Percentiles rank a stretch among this genome's conserved stretches.
Conservation (phyloP, 768 basidiomycete species). For the Boletus subparvulus region DNA sequence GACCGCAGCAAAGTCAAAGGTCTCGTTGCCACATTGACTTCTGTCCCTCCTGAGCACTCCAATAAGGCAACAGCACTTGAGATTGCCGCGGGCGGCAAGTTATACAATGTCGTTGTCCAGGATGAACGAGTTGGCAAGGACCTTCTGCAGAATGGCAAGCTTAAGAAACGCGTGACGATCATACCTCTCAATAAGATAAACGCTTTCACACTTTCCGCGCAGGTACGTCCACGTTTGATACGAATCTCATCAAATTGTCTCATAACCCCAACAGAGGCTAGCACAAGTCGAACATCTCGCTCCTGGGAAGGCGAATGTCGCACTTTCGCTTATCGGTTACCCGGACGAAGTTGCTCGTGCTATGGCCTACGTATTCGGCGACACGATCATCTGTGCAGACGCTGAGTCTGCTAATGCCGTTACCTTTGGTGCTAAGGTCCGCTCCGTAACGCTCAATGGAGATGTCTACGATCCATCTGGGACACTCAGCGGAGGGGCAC, state of each 20-base stretch:
- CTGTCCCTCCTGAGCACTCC: constrained; percentile 66
- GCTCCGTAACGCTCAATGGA: constrained; percentile 90
- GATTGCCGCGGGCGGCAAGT: constrained; percentile 82
- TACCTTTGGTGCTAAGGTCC: constrained; percentile 72
- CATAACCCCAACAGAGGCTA: constrained; percentile 59
- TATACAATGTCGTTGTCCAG: constrained; percentile 93
- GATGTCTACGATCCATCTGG: constrained; percentile 97
- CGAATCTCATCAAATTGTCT: not conserved
- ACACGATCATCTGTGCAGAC: constrained; percentile 89
- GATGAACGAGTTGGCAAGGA: constrained; percentile 87
- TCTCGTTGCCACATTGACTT: constrained; percentile 85
- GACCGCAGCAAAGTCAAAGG: constrained; percentile 88
- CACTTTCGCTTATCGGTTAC: constrained; percentile 87
- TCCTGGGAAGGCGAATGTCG: constrained; percentile 77
- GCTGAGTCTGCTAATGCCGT: constrained; percentile 82
- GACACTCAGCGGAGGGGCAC: constrained; percentile 87
- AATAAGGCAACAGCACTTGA: constrained; percentile 88
- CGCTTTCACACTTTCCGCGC: constrained; percentile 49
- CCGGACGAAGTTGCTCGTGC: constrained; percentile 79
- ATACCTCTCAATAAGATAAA: constrained; percentile 94
- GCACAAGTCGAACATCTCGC: constrained; percentile 68
- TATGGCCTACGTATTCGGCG: constrained; percentile 91
- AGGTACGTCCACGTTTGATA: constrained; percentile 38
- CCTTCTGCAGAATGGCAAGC: constrained; percentile 70
- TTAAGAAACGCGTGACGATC: constrained; percentile 88